A percentile compares a stretch with the other conserved stretches of the same genome.
These are phyloP conservation scores for Peterozyma toletana DNA, from an alignment of 805 yeast species.

Conservation along the genomic window DNA sequence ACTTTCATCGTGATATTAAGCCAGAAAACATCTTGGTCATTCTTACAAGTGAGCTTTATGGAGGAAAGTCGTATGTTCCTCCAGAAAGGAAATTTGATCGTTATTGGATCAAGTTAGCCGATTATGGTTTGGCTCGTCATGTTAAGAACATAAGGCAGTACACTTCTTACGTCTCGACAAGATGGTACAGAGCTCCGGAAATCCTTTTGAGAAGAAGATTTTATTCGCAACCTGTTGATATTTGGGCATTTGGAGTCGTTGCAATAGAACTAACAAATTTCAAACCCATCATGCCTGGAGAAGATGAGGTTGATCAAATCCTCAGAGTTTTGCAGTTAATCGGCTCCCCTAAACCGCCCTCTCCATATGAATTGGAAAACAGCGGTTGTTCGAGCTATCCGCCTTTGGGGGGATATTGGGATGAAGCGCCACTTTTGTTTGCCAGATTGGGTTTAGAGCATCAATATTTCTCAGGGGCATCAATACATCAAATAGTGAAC, in stretches of 20 bases:
- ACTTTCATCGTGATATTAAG: constrained; percentile 84
- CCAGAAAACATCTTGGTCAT: constrained; percentile 86
- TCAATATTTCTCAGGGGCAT: constrained; percentile 48
- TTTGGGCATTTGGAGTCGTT: constrained; percentile 84
- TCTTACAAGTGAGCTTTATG: constrained; percentile 48
- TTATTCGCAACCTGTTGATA: constrained; percentile 67
- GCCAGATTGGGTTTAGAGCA: constrained; percentile 45
- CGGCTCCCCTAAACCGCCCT: constrained; percentile 57
- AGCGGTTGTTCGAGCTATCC: constrained; percentile 11
- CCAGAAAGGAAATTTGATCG: constrained; percentile 27
- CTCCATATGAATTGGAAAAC: constrained; percentile 6
- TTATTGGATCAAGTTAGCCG: constrained; percentile 69
- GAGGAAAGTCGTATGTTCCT: constrained; percentile 31
- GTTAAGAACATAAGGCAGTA: constrained; percentile 44
- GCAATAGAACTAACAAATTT: constrained; percentile 69
- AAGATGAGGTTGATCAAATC: constrained; percentile 71
- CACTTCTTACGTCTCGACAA: constrained; percentile 73
- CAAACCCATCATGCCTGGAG: constrained; percentile 79
- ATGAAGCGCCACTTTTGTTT: constrained; percentile 48
- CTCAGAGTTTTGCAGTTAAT: constrained; percentile 58
- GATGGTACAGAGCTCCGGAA: constrained; percentile 87
- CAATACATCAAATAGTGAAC: constrained; percentile 36
- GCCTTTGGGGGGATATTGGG: constrained; percentile 73
- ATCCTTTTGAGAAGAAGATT: constrained; percentile 55
- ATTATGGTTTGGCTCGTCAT: constrained; percentile 71